Percentiles rank a stretch among this genome's conserved stretches.
Conservation (phyloP, 225 moss, liverwort and hornwort genomes). For the Antitrichia curtipendula region DNA sequence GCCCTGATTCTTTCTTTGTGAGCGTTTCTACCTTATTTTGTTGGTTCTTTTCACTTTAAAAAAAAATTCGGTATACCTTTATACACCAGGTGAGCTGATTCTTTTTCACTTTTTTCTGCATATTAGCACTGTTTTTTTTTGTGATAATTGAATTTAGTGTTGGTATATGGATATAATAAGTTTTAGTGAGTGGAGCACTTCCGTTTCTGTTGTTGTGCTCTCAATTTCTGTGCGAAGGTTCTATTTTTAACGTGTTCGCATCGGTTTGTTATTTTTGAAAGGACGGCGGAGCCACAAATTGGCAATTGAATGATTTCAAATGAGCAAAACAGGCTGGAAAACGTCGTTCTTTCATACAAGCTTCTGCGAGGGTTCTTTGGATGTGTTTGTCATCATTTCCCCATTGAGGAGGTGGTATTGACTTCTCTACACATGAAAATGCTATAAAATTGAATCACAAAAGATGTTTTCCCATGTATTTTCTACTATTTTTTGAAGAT, state of each 20-base stretch:
- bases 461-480: not conserved
- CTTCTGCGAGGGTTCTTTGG: not conserved
- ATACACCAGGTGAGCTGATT: not conserved
- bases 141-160: not conserved
- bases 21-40: not conserved
- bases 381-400: not conserved
- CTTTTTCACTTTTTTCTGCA: too few relatives aligned
- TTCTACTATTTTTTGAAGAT: too few relatives aligned
- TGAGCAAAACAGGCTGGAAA: not conserved
- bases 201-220: not conserved
- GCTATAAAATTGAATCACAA: fast-evolving
- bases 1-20: too few relatives aligned
- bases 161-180: not conserved
- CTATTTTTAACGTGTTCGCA: not conserved
- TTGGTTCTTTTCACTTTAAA: too few relatives aligned
- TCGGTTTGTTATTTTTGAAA: not conserved
- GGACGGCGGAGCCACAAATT: too few relatives aligned
- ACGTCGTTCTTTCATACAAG: fast-evolving
- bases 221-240: not conserved
- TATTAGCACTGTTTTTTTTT: too few relatives aligned
- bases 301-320: too few relatives aligned
- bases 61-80: not conserved
- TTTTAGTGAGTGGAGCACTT: not conserved
- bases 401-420: too few relatives aligned
- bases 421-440: not conserved